Percentiles rank a stretch among this genome's conserved stretches.
Evolutionary conservation across 163 green algal species (phyloP).

Genomic region (Dunaliella salina): DNA sequence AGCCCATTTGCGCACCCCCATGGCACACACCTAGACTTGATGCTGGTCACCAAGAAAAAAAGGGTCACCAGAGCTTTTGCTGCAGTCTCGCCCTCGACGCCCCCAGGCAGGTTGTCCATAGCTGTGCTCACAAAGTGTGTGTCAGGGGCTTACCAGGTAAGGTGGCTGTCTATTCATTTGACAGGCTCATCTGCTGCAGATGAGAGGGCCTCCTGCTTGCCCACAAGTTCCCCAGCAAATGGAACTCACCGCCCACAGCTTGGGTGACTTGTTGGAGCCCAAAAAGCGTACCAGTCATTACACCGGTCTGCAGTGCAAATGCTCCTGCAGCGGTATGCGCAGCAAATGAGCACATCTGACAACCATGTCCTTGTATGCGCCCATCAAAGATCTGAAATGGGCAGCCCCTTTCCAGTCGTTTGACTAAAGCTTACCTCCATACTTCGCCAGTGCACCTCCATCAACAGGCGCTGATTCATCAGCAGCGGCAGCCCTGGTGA

Average conservation of each 20-base stretch:
- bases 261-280: background rate
- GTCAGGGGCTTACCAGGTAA: too few species aligned
- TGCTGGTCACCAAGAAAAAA: conserved; percentile 16
- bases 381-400: too few species aligned
- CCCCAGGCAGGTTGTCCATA: background rate
- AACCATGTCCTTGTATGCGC: too few species aligned
- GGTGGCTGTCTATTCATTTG: too few species aligned
- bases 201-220: too few species aligned
- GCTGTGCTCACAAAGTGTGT: background rate
- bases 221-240: too few species aligned
- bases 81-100: background rate
- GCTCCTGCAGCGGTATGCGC: background rate
- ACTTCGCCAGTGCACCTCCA: background rate
- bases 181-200: too few species aligned
- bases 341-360: too few species aligned
- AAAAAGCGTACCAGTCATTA: conserved; percentile 1
- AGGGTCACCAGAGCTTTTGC: conserved; percentile 18
- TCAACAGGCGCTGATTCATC: too few species aligned
- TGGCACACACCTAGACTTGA: conserved; percentile 5
- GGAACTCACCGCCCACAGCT: background rate
- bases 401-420: too few species aligned
- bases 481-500: too few species aligned
- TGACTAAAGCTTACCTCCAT: background rate
- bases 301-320: background rate
- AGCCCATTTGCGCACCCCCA: too few species aligned